Conservation (phyloP, 495 filamentous ascomycete genomes). For the Hypoxylon trugodes region DNA sequence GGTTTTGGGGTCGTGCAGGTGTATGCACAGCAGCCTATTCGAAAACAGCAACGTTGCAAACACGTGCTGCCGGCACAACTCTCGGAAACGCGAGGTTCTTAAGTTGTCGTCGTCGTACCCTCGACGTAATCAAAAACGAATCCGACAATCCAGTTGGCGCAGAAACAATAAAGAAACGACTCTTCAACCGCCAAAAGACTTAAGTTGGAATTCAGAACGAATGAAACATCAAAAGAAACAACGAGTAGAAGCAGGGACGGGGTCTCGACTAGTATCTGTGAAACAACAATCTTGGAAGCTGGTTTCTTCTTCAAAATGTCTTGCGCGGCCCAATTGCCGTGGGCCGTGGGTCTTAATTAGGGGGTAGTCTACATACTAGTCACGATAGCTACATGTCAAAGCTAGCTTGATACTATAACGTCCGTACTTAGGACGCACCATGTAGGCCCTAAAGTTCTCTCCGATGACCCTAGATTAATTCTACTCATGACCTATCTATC, state of each 20-base stretch:
- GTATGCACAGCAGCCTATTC: background rate
- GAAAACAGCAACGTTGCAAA: slow-evolving; percentile 14
- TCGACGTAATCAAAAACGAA: slow-evolving; percentile 14
- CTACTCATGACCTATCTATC: background rate
- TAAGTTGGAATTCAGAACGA: slow-evolving; percentile 3
- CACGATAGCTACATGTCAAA: slow-evolving; percentile 18
- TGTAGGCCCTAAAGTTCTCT: slow-evolving; percentile 6
- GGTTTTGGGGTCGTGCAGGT: slow-evolving; percentile 4
- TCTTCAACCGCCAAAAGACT: slow-evolving; percentile 1
- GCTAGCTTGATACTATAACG: slow-evolving; percentile 19
- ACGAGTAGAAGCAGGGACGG: slow-evolving; percentile 16
- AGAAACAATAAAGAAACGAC: background rate
- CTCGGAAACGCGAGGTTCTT: background rate
- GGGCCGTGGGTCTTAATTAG: slow-evolving; percentile 14
- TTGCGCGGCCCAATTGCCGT: slow-evolving; percentile 32
- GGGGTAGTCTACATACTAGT: slow-evolving; percentile 25
- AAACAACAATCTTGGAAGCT: slow-evolving; percentile 22
- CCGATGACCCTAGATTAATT: slow-evolving; percentile 7
- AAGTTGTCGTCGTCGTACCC: background rate
- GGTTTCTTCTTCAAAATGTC: slow-evolving; percentile 10
- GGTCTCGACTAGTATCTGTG: slow-evolving; percentile 24
- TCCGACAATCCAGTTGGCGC: background rate
- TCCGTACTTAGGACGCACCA: slow-evolving; percentile 18
- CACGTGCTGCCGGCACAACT: slow-evolving; percentile 3
- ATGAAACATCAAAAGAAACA: slow-evolving; percentile 23